Percentiles rank a stretch among this genome's conserved stretches.
Evolutionary conservation across 257 asterid species (phyloP).

Genomic region (Fraxinus excelsior): DNA sequence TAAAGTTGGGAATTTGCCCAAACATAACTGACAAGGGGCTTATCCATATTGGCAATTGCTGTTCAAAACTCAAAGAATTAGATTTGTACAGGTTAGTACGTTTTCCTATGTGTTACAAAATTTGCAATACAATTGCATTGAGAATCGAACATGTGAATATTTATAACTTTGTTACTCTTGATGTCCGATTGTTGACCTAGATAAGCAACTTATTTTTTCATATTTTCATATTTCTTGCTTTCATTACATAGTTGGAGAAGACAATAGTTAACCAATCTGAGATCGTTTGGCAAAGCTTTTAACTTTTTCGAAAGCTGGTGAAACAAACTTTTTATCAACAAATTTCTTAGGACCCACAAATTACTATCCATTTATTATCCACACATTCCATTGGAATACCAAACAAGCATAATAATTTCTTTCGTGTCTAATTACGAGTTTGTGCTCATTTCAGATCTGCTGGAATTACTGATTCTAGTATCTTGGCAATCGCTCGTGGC

Average conservation of each 20-base stretch:
- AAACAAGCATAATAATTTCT: too few relatives aligned
- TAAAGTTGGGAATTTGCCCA: conserved; percentile 78
- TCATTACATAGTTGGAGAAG: not conserved
- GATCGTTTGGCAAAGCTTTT: too few relatives aligned
- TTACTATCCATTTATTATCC: too few relatives aligned
- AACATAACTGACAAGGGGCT: conserved; percentile 74
- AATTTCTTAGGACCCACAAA: not conserved
- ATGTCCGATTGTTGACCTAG: not conserved
- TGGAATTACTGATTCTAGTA: conserved; percentile 69
- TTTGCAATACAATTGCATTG: not conserved
- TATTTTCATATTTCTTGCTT: not conserved
- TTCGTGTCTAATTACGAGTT: not conserved
- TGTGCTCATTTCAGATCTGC: conserved; percentile 53
- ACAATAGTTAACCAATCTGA: too few relatives aligned
- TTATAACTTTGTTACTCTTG: not conserved
- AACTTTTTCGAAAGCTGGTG: too few relatives aligned
- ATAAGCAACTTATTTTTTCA: not conserved
- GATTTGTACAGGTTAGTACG: conserved; percentile 38
- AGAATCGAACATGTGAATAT: not conserved
- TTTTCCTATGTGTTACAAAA: not conserved
- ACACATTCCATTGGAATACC: too few relatives aligned
- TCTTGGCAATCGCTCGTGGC: conserved; percentile 63
- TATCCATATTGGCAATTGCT: conserved; percentile 57
- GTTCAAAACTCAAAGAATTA: conserved; percentile 73
- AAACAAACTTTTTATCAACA: not conserved